These are phyloP conservation scores for Fusarium acutatum DNA, from an alignment of 2,329 filamentous ascomycete species.

Conservation along the genomic window DNA sequence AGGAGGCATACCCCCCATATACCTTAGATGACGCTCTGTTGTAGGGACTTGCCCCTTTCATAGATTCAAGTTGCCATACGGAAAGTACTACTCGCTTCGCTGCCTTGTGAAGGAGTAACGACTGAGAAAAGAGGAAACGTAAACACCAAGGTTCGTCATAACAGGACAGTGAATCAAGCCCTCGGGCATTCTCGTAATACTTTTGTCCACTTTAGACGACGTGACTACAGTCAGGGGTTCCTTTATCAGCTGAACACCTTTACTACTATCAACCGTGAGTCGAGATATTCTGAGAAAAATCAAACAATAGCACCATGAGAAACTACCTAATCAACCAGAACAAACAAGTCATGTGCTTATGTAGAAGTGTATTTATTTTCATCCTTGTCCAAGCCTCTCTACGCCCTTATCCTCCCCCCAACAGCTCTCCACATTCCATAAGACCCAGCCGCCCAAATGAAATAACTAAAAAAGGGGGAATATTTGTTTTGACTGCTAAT, in stretches of 20 bases:
- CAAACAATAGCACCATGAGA: neutral
- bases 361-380: slow-evolving; percentile 23
- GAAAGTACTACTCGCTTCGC: neutral
- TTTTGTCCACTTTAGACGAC: neutral
- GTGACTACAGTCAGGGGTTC: neutral
- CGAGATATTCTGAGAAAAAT: neutral
- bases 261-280: neutral
- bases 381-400: slow-evolving; percentile 14
- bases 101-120: neutral
- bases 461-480: slow-evolving; percentile 33
- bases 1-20: neutral
- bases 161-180: neutral
- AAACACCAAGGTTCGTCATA: neutral
- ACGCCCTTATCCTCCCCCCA: neutral
- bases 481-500: slow-evolving; percentile 38
- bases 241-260: neutral
- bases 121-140: neutral
- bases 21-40: neutral
- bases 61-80: neutral
- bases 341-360: neutral
- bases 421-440: slow-evolving; percentile 7
- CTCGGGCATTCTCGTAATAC: neutral
- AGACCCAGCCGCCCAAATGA: slow-evolving; percentile 25
- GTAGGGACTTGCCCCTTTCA: neutral
- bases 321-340: neutral